Conservation (phyloP, 345 rosid species). For the Salix caprea region DNA sequence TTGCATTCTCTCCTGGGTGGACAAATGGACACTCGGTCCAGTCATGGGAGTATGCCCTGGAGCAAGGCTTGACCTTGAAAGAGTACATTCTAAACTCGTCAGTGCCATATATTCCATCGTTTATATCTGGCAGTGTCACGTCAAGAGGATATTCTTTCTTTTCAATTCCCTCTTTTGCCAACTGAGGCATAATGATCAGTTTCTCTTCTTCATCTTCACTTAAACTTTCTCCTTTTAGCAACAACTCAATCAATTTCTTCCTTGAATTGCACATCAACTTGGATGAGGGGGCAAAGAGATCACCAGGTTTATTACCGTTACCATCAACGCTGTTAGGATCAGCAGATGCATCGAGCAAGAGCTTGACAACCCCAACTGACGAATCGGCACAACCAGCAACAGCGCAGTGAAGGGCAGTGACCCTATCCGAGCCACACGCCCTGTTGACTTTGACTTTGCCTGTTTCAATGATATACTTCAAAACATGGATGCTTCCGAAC, state of each 20-base stretch:
- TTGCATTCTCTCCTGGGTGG: conserved; percentile 97
- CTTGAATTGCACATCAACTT: conserved; percentile 39
- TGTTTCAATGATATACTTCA: conserved; percentile 52
- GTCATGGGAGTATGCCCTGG: conserved; percentile 96
- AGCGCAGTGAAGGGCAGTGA: conserved; percentile 92
- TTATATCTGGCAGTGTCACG: conserved; percentile 80
- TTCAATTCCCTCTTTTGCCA: conserved; percentile 50
- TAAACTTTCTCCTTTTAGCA: conserved; percentile 45
- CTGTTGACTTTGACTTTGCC: conserved; percentile 54
- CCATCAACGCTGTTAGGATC: conserved; percentile 52
- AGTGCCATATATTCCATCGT: conserved; percentile 70
- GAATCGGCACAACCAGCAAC: conserved; percentile 66
- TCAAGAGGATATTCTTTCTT: conserved; percentile 86
- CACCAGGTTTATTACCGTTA: conserved; percentile 63
- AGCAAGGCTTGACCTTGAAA: conserved; percentile 95
- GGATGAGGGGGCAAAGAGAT: conserved; percentile 37
- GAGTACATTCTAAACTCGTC: conserved; percentile 94
- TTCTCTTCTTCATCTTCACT: conserved; percentile 45
- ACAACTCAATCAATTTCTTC: conserved; percentile 50
- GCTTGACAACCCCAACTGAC: conserved; percentile 51
- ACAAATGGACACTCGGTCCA: conserved; percentile 99
- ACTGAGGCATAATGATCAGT: conserved; percentile 32
- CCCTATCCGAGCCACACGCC: conserved; percentile 65
- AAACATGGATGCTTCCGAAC: conserved; percentile 60
- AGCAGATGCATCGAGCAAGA: conserved; percentile 65